A percentile compares a stretch with the other conserved stretches of the same genome.
phyloP scores from a whole-genome alignment of 495 filamentous ascomycete genomes.

The Aspergillus nanangensis region DNA sequence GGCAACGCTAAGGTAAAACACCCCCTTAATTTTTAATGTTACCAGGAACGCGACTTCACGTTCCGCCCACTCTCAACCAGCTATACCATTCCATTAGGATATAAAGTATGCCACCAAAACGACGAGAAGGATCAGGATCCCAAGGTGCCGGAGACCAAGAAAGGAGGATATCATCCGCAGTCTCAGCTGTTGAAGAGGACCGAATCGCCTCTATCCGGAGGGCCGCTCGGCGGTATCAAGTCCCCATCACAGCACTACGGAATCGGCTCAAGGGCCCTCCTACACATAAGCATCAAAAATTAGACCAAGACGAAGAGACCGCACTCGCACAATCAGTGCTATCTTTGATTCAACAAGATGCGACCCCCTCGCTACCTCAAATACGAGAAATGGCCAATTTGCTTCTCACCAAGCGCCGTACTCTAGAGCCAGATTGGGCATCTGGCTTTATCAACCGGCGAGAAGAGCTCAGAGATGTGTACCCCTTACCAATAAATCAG shows the following conservation, averaged over 20 bases:
- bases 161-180: neutral
- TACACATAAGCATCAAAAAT: neutral
- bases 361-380: slow-evolving; percentile 1
- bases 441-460: neutral
- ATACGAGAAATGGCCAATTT: slow-evolving; percentile 1
- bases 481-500: neutral
- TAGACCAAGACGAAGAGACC: neutral
- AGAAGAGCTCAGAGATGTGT: neutral
- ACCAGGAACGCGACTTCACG: no score
- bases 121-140: neutral
- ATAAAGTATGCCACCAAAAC: slow-evolving; percentile 1
- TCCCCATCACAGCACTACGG: slow-evolving; percentile 1
- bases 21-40: no score
- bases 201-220: neutral
- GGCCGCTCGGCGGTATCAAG: neutral
- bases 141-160: neutral
- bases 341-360: neutral
- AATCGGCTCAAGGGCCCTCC: neutral
- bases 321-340: neutral
- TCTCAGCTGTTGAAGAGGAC: neutral
- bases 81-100: no score
- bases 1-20: no score
- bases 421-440: neutral
- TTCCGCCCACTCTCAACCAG: no score
- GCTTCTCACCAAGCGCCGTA: neutral